Evolutionary conservation across 2,329 filamentous ascomycete species (phyloP).

Genomic region (Dothiorella sarmentorum): DNA sequence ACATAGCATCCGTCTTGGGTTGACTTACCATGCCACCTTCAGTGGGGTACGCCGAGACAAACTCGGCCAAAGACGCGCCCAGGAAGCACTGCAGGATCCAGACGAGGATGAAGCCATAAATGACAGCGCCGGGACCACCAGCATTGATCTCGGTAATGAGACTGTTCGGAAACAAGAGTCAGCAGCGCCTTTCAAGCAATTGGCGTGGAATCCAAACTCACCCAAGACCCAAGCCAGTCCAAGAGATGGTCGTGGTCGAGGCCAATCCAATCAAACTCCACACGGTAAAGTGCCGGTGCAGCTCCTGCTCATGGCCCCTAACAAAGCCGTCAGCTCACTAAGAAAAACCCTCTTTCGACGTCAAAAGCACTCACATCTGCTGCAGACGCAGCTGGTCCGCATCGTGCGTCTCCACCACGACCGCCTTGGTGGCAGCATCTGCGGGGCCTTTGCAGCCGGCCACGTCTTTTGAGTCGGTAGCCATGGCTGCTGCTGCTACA

Average conservation of each 20-base stretch:
- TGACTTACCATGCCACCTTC: constrained; percentile 19
- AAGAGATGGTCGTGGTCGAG: constrained; percentile 20
- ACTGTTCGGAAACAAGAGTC: neutral
- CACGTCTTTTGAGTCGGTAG: neutral
- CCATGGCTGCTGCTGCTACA: neutral
- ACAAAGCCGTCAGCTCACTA: neutral
- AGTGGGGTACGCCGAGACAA: constrained; percentile 20
- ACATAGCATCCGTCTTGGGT: too few species aligned
- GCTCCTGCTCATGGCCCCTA: constrained; percentile 18
- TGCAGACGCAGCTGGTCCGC: constrained; percentile 14
- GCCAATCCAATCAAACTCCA: constrained; percentile 19
- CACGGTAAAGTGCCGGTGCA: constrained; percentile 17
- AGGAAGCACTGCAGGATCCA: constrained; percentile 21
- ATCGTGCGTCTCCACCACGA: constrained; percentile 1
- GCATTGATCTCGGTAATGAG: constrained; percentile 19
- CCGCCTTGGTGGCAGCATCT: neutral
- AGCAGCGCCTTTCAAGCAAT: neutral
- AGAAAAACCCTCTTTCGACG: neutral
- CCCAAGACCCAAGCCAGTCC: constrained; percentile 21
- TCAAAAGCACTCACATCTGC: constrained; percentile 13
- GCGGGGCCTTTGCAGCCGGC: constrained; percentile 7
- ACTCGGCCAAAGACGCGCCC: constrained; percentile 21
- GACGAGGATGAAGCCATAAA: constrained; percentile 21
- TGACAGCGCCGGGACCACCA: constrained; percentile 20
- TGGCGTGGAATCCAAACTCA: neutral